These are phyloP conservation scores for Colletotrichum sp. DNA, from an alignment of 2,329 filamentous ascomycete species.

Conservation along the genomic window DNA sequence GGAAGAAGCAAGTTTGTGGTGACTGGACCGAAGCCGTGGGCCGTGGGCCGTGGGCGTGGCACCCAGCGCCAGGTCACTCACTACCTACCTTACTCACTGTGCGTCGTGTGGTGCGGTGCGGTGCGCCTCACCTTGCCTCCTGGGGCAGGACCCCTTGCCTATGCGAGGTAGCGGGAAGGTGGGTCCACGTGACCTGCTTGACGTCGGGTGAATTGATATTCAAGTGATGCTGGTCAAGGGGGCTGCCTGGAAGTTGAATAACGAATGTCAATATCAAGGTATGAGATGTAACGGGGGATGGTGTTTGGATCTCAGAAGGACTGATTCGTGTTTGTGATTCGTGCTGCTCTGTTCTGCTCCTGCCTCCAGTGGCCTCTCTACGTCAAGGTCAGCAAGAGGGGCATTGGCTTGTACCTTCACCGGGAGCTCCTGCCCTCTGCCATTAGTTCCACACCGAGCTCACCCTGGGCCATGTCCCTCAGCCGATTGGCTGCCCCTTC, in stretches of 20 bases:
- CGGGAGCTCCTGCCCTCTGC: not conserved
- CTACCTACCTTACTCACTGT: not conserved
- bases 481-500: not conserved
- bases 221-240: not conserved
- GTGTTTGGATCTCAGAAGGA: not conserved
- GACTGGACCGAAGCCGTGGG: not conserved
- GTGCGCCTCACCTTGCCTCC: constrained; percentile 15
- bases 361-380: not conserved
- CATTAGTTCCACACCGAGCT: not conserved
- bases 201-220: not conserved
- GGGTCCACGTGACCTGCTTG: constrained; percentile 12
- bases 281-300: not conserved
- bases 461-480: not conserved
- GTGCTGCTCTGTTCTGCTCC: not conserved
- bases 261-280: not conserved
- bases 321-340: not conserved
- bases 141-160: constrained; percentile 14
- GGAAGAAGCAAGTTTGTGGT: constrained; percentile 22
- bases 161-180: not conserved
- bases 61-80: not conserved
- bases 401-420: not conserved
- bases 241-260: not conserved
- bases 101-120: not conserved
- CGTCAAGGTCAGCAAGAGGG: not conserved
- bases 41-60: not conserved